phyloP scores from a whole-genome alignment of 2,329 filamentous ascomycete genomes.

The Cercospora zeina region DNA sequence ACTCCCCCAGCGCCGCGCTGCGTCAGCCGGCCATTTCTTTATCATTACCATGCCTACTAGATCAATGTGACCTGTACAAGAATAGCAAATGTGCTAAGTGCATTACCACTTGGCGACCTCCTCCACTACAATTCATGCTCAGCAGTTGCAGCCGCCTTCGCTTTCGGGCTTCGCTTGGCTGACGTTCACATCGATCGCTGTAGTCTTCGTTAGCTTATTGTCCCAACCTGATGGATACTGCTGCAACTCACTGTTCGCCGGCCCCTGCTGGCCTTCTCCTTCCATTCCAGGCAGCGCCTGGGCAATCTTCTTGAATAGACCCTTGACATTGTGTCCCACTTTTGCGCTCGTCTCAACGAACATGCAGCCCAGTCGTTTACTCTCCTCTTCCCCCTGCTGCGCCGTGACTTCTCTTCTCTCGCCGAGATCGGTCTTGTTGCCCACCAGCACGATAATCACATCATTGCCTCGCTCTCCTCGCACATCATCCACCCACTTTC shows the following conservation, averaged over 20 bases:
- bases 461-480: slow-evolving; percentile 95
- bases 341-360: slow-evolving; percentile 99
- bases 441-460: slow-evolving; percentile 96
- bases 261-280: slow-evolving; percentile 74
- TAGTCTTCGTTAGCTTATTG: slow-evolving; percentile 24
- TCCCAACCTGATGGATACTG: not conserved
- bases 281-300: slow-evolving; percentile 98
- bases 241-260: slow-evolving; percentile 70
- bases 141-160: slow-evolving; percentile 44
- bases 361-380: slow-evolving; percentile 96
- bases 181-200: slow-evolving; percentile 44
- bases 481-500: slow-evolving; percentile 99
- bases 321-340: slow-evolving; percentile 96
- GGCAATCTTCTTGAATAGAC: slow-evolving; percentile 94
- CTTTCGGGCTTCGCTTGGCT: slow-evolving; percentile 40
- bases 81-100: slow-evolving; percentile 9
- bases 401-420: slow-evolving; percentile 98
- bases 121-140: slow-evolving; percentile 10
- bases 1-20: slow-evolving; percentile 6
- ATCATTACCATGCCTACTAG: not conserved
- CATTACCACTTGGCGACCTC: not conserved
- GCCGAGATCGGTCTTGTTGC: slow-evolving; percentile 98
- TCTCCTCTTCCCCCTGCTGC: slow-evolving; percentile 94
- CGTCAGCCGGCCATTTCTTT: not conserved
- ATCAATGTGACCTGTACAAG: slow-evolving; percentile 13